Conservation (phyloP, 2,329 filamentous ascomycete species). For the Sclerotinia trifoliorum region DNA sequence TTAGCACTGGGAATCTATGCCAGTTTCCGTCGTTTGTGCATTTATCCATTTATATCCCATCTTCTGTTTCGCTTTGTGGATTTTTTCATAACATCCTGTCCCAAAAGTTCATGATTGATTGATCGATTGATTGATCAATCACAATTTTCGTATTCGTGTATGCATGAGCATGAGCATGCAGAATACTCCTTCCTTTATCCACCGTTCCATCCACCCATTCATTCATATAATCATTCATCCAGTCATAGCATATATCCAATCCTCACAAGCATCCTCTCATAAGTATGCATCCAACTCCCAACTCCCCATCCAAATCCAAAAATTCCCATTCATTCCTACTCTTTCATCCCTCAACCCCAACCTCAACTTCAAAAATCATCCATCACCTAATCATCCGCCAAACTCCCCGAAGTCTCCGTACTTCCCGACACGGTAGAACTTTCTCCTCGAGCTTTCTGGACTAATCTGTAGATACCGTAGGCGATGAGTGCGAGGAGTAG, state of each 20-base stretch:
- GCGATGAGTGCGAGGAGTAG: slow-evolving; percentile 59
- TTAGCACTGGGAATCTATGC: no score
- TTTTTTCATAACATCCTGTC: no score
- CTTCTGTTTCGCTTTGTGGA: neutral
- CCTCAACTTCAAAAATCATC: neutral
- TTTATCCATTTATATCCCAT: neutral
- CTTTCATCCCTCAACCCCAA: neutral
- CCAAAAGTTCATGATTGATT: no score
- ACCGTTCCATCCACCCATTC: neutral
- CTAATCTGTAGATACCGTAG: slow-evolving; percentile 63
- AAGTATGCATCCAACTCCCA: no score
- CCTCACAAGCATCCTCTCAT: no score
- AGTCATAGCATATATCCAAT: no score
- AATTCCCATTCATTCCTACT: neutral
- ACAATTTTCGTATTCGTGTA: neutral
- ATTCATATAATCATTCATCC: neutral
- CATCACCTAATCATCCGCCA: slow-evolving; percentile 34
- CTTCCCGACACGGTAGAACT: slow-evolving; percentile 26
- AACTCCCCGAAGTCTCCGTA: slow-evolving; percentile 29
- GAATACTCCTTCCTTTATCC: neutral
- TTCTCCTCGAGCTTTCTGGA: slow-evolving; percentile 47
- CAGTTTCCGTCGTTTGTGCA: no score
- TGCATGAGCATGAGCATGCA: no score
- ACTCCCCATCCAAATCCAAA: no score
- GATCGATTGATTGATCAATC: no score